Percentiles rank a stretch among this genome's conserved stretches.
Conservation (phyloP, 495 filamentous ascomycete genomes). For the Penicillium arizonense region DNA sequence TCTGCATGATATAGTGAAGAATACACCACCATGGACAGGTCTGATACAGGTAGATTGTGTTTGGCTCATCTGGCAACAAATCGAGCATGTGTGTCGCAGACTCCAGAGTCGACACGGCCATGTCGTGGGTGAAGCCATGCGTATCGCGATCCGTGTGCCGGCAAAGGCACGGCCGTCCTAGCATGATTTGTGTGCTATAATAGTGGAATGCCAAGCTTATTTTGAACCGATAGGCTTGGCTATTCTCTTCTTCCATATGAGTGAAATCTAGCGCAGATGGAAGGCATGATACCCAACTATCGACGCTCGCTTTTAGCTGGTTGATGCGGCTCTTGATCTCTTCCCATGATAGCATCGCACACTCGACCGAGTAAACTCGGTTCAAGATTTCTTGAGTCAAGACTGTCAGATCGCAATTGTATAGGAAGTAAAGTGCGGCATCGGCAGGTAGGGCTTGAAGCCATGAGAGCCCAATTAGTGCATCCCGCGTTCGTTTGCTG, state of each 20-base stretch:
- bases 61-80: slow-evolving; percentile 48
- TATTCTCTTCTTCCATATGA: slow-evolving; percentile 25
- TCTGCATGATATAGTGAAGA: slow-evolving; percentile 64
- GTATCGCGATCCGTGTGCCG: slow-evolving; percentile 38
- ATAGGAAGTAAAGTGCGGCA: slow-evolving; percentile 45
- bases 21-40: slow-evolving; percentile 64
- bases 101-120: slow-evolving; percentile 51
- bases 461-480: slow-evolving; percentile 18
- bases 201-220: slow-evolving; percentile 55
- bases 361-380: slow-evolving; percentile 56
- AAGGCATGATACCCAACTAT: slow-evolving; percentile 52
- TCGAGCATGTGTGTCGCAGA: slow-evolving; percentile 54
- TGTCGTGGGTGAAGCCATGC: slow-evolving; percentile 52
- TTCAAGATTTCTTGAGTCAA: slow-evolving; percentile 55
- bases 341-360: slow-evolving; percentile 51
- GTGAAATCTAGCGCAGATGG: slow-evolving; percentile 50
- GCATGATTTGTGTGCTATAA: slow-evolving; percentile 54
- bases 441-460: slow-evolving; percentile 33
- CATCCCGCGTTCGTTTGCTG: slow-evolving; percentile 12
- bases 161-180: slow-evolving; percentile 62
- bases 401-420: slow-evolving; percentile 47
- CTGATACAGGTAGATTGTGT: slow-evolving; percentile 47
- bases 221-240: slow-evolving; percentile 25
- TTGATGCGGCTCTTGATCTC: slow-evolving; percentile 58
- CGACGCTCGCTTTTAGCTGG: slow-evolving; percentile 46